phyloP scores from a whole-genome alignment of 129 eudicot genomes.

The Lactuca sativa region DNA sequence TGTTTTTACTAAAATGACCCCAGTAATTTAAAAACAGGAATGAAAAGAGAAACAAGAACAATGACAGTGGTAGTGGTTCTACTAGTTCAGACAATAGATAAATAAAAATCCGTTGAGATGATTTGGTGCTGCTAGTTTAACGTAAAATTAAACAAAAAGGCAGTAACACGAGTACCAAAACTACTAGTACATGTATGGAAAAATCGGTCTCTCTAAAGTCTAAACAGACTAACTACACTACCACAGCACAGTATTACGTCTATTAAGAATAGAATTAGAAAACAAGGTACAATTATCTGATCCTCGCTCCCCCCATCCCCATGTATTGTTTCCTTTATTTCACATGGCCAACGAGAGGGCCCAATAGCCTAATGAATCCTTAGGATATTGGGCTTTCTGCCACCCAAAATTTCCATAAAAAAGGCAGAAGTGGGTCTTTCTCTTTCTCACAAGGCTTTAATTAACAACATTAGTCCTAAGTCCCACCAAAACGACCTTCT shows the following conservation, averaged over 20 bases:
- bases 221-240: slow-evolving; percentile 24
- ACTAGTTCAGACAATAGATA: neutral
- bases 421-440: neutral
- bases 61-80: neutral
- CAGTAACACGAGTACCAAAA: slow-evolving; percentile 15
- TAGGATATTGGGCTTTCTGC: neutral
- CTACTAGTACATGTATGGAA: neutral
- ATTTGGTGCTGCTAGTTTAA: neutral
- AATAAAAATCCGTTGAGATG: slow-evolving; percentile 17
- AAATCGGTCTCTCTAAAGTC: slow-evolving; percentile 24
- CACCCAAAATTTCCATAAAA: slow-evolving; percentile 13
- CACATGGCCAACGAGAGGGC: slow-evolving; percentile 26
- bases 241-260: neutral
- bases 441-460: neutral
- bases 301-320: neutral
- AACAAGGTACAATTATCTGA: slow-evolving; percentile 26
- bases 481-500: slow-evolving; percentile 76
- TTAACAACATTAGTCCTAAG: slow-evolving; percentile 22
- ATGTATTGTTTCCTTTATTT: slow-evolving; percentile 21
- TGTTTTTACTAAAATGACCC: no score
- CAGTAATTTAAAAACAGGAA: no score
- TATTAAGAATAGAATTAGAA: slow-evolving; percentile 19
- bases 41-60: neutral
- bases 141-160: slow-evolving; percentile 16
- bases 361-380: slow-evolving; percentile 12